phyloP scores from a whole-genome alignment of 805 yeast genomes.

The Millerago galiae region DNA sequence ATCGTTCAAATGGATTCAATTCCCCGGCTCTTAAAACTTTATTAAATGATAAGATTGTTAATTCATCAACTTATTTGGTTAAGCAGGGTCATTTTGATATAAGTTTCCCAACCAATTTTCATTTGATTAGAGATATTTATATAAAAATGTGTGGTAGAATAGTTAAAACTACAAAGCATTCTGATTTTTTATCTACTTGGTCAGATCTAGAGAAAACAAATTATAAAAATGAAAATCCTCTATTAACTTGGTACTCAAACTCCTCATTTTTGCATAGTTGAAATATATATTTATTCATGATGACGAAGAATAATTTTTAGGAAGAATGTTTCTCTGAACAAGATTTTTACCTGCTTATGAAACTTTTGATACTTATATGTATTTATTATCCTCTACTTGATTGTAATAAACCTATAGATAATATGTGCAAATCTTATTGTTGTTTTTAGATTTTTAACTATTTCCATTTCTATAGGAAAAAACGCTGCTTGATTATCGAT shows the following conservation, averaged over 20 bases:
- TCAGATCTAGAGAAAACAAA: constrained; percentile 61
- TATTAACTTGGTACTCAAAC: constrained; percentile 70
- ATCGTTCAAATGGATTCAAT: constrained; percentile 48
- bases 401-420: too few relatives aligned
- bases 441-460: too few relatives aligned
- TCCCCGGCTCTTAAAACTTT: constrained; percentile 81
- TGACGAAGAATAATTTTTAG: too few relatives aligned
- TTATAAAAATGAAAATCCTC: constrained; percentile 72
- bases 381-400: too few relatives aligned
- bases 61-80: constrained; percentile 71
- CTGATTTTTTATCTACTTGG: constrained; percentile 63
- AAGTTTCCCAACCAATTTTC: constrained; percentile 79
- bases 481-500: too few relatives aligned
- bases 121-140: constrained; percentile 54
- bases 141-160: constrained; percentile 55
- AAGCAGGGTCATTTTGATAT: constrained; percentile 83
- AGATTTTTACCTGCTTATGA: too few relatives aligned
- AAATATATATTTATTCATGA: not conserved
- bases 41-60: constrained; percentile 55
- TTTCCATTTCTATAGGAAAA: too few relatives aligned
- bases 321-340: too few relatives aligned
- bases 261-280: constrained; percentile 52
- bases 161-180: constrained; percentile 49
- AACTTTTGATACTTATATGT: too few relatives aligned
- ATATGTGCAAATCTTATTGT: too few relatives aligned